A percentile compares a stretch with the other conserved stretches of the same genome.
Conservation (phyloP, 2,329 filamentous ascomycete species). For the Alternaria sp. region DNA sequence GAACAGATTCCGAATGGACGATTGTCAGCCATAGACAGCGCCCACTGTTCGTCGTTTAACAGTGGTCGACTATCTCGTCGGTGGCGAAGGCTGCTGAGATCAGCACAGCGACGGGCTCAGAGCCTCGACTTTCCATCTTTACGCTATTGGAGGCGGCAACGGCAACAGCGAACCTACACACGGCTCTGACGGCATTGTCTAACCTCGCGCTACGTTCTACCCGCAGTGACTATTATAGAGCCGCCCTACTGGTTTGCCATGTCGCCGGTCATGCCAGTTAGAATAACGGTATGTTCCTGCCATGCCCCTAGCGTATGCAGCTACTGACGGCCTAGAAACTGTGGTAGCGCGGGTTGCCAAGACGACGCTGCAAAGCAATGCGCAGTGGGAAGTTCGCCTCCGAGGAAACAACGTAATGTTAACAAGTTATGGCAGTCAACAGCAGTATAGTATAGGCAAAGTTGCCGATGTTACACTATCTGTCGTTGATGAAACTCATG, state of each 20-base stretch:
- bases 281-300: slow-evolving; percentile 1
- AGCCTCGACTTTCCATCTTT: slow-evolving; percentile 12
- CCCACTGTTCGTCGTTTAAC: neutral
- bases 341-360: slow-evolving; percentile 16
- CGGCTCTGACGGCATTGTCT: slow-evolving; percentile 6
- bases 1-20: neutral
- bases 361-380: slow-evolving; percentile 11
- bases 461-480: neutral
- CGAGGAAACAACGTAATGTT: slow-evolving; percentile 41
- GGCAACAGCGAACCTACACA: slow-evolving; percentile 19
- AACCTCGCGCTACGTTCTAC: slow-evolving; percentile 24
- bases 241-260: slow-evolving; percentile 26
- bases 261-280: slow-evolving; percentile 23
- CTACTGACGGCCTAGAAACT: slow-evolving; percentile 8
- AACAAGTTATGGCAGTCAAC: slow-evolving; percentile 45
- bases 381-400: slow-evolving; percentile 35
- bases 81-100: neutral
- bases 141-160: slow-evolving; percentile 17
- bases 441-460: slow-evolving; percentile 35
- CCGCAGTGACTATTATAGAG: slow-evolving; percentile 27
- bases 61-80: neutral
- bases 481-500: neutral
- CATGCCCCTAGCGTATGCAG: slow-evolving; percentile 7
- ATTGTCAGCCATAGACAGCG: neutral
- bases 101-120: neutral